A percentile compares a stretch with the other conserved stretches of the same genome.
These are phyloP conservation scores for Nicotiana undulata DNA, from an alignment of 257 asterid species.

Conservation along the genomic window DNA sequence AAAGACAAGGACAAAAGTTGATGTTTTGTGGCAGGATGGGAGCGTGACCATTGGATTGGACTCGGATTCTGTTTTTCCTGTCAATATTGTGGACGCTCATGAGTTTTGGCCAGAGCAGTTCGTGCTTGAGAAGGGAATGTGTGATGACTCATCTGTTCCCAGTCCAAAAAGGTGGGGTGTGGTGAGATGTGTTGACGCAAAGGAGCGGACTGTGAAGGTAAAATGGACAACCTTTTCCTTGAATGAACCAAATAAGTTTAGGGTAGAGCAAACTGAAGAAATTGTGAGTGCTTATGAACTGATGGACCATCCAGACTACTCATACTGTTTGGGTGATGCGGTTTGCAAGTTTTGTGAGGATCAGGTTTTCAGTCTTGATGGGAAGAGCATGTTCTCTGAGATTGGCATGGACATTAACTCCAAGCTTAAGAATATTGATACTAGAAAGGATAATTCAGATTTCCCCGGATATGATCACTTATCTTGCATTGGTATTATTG, in stretches of 20 bases:
- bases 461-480: conserved; percentile 20
- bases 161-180: conserved; percentile 55
- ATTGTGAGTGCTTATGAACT: conserved; percentile 89
- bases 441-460: conserved; percentile 17
- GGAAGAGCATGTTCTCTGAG: conserved; percentile 13
- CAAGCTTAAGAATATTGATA: conserved; percentile 17
- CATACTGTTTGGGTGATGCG: conserved; percentile 55
- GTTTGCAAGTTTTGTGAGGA: conserved; percentile 35
- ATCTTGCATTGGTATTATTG: conserved; percentile 58
- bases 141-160: conserved; percentile 30
- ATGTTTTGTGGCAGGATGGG: conserved; percentile 93
- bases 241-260: conserved; percentile 11
- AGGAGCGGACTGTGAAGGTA: conserved; percentile 77
- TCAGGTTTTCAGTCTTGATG: conserved; percentile 9
- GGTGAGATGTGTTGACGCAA: conserved; percentile 61
- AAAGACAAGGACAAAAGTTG: conserved; percentile 61
- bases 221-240: conserved; percentile 46
- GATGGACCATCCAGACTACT: conserved; percentile 75
- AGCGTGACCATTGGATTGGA: conserved; percentile 50
- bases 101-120: conserved; percentile 77
- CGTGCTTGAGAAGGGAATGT: conserved; percentile 66
- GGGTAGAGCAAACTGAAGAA: conserved; percentile 44
- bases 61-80: conserved; percentile 51
- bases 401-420: background rate
- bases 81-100: conserved; percentile 61